A percentile compares a stretch with the other conserved stretches of the same genome.
Evolutionary conservation across 179 eudicot species (phyloP).

Genomic region (Amaranthus tricolor): DNA sequence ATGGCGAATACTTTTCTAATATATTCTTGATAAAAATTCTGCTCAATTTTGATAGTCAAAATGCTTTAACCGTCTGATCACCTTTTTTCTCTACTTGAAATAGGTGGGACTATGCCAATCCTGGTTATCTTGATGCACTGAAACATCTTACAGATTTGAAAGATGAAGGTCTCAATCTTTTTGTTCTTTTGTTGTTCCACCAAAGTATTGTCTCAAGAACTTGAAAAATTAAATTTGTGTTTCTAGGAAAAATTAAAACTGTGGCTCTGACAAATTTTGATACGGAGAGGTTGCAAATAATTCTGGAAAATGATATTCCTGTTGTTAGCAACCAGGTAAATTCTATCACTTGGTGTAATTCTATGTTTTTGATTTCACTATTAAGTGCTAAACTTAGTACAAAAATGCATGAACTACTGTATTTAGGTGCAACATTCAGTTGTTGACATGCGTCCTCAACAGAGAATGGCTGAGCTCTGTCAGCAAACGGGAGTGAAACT

Average conservation of each 20-base stretch:
- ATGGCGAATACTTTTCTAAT: not conserved
- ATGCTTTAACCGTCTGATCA: not conserved
- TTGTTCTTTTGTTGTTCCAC: not conserved
- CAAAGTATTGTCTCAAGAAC: not conserved
- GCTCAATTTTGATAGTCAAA: not conserved
- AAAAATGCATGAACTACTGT: constrained; percentile 29
- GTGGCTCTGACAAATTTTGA: constrained; percentile 96
- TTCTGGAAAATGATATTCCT: constrained; percentile 85
- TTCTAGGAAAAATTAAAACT: constrained; percentile 89
- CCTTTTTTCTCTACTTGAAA: constrained; percentile 22
- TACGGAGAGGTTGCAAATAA: constrained; percentile 71
- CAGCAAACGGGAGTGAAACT: constrained; percentile 88
- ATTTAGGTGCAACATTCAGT: constrained; percentile 98
- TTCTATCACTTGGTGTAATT: not conserved
- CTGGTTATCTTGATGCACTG: constrained; percentile 95
- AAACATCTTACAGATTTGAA: constrained; percentile 95
- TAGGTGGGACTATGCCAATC: constrained; percentile 98
- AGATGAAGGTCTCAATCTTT: constrained; percentile 62
- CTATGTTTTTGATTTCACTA: not conserved
- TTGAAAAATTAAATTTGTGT: constrained; percentile 21
- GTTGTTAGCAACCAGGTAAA: constrained; percentile 91
- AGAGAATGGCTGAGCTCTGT: constrained; percentile 95
- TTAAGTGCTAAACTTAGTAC: constrained; percentile 2
- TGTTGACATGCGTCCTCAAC: constrained; percentile 98
- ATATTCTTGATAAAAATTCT: not conserved